A percentile compares a stretch with the other conserved stretches of the same genome.
These are phyloP conservation scores for Mycosphaerella sp. DNA, from an alignment of 2,329 filamentous ascomycete genomes.

Conservation along the genomic window DNA sequence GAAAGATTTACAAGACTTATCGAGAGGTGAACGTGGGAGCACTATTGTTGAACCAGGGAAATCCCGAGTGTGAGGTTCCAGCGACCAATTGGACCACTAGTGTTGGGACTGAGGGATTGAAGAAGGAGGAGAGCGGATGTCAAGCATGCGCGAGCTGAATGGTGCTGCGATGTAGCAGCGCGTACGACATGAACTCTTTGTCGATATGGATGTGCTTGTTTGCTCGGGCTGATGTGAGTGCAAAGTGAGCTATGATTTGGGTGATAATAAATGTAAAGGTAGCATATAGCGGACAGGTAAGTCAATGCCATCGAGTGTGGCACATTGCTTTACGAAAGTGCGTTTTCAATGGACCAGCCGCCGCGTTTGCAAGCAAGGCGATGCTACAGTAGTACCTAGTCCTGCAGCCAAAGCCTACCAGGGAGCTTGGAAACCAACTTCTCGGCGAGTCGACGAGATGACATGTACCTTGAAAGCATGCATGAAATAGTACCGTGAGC, in stretches of 20 bases:
- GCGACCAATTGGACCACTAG: conserved; percentile 1
- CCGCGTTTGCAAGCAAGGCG: too few species aligned
- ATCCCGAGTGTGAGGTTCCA: conserved; percentile 12
- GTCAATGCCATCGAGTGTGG: not conserved
- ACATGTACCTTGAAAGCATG: not conserved
- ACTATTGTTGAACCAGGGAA: conserved; percentile 12
- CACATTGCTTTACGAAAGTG: not conserved
- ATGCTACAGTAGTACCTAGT: too few species aligned
- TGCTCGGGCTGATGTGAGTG: too few species aligned
- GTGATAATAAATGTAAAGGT: too few species aligned
- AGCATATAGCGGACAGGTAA: not conserved
- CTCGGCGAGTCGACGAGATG: not conserved
- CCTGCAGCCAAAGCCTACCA: not conserved
- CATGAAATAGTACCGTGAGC: not conserved
- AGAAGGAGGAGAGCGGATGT: conserved; percentile 1
- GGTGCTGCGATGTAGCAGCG: too few species aligned
- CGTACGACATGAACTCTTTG: too few species aligned
- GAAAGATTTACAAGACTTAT: conserved; percentile 18
- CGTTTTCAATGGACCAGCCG: too few species aligned
- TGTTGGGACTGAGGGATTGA: conserved; percentile 6
- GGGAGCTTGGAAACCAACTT: too few species aligned
- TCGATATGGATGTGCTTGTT: too few species aligned
- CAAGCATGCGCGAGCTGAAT: not conserved
- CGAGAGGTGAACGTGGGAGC: conserved; percentile 18
- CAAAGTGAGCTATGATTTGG: too few species aligned